Base-by-base conservation (phyloP, 225 moss, liverwort and hornwort species). In the Straminergon stramineum region DNA sequence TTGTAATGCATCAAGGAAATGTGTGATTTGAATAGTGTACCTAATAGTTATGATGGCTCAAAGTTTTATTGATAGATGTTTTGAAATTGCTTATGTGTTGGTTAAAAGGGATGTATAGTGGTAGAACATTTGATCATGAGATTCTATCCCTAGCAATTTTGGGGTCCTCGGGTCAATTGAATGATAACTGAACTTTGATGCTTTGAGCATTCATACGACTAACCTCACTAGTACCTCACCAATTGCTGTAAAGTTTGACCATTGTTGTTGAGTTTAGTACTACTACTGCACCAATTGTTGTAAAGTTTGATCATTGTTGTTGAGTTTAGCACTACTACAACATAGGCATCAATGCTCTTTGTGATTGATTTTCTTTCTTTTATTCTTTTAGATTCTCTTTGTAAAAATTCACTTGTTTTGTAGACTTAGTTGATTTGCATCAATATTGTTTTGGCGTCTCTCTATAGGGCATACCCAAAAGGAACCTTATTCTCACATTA, bases 391-490 rank as follows among this genome's bases (percentile, higher is more conserved):
- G 4, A 58, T 85, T 66, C 15, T 56, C 11, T 57, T 0, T 43
- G 1, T 32, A 34, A 57, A 58, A 57, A 32, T 57, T 41, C 15
- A 56, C 16, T 15, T 57, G 5, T 57, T 68, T 8, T 31, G 4
- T 5, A 57, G 31, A 41, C 7, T 23, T 57, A 15, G 11, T 70
- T 71, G 30, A 15, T 85, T 85, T 85, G 82, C 48, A 23, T 63
- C 0, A 0, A 81, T 20, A 19, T 21, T 43, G 19, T 19, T 41
- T 81, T 64, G 34, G 82, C 34, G 4, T 65, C 21, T 63, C 10
- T 21, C 0, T 82, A 2, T 31, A 12, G 6, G 14, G 31, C 6
- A 31, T 30, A 45, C 21, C 62, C 0, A 63, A 2, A 63, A 32
- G 63, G 22, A 82, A 63, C 39, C 20, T 32, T 31, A 79, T 34